These are phyloP conservation scores for Cubamyces lactineus DNA, from an alignment of 768 basidiomycete species.

Conservation along the genomic window DNA sequence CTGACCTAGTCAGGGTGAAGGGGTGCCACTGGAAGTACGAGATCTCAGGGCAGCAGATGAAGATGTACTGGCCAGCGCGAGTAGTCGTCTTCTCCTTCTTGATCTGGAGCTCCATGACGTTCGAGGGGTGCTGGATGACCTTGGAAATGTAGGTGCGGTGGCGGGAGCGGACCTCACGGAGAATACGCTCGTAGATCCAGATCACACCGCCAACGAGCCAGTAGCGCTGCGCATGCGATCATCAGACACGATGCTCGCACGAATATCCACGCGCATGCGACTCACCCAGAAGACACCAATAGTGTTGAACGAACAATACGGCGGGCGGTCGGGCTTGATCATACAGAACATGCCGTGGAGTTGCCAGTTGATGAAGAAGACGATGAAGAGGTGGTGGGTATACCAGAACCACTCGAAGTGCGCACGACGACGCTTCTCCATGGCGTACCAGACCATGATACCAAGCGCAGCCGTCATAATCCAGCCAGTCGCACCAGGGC, in stretches of 20 bases:
- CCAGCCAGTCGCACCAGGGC: conserved; percentile 86
- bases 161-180: conserved; percentile 89
- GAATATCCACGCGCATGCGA: not conserved
- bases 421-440: conserved; percentile 75
- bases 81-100: conserved; percentile 91
- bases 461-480: conserved; percentile 77
- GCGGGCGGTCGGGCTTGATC: conserved; percentile 89
- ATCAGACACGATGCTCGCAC: conserved; percentile 6
- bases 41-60: conserved; percentile 87
- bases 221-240: conserved; percentile 60
- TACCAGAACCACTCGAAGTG: conserved; percentile 93
- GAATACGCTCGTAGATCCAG: conserved; percentile 85
- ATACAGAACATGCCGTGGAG: conserved; percentile 97
- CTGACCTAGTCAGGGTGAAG: conserved; percentile 86
- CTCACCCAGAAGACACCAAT: conserved; percentile 96
- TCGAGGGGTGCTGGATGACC: conserved; percentile 94
- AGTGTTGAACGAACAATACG: conserved; percentile 81
- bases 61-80: conserved; percentile 91
- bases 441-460: conserved; percentile 84
- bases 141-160: conserved; percentile 93
- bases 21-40: conserved; percentile 98
- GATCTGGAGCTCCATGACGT: conserved; percentile 94
- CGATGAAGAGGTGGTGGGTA: conserved; percentile 83
- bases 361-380: conserved; percentile 95
- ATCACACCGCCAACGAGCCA: conserved; percentile 88